A percentile compares a stretch with the other conserved stretches of the same genome.
These are phyloP conservation scores for Mallotus japonicus DNA, from an alignment of 441 rosid genomes.

Conservation along the genomic window DNA sequence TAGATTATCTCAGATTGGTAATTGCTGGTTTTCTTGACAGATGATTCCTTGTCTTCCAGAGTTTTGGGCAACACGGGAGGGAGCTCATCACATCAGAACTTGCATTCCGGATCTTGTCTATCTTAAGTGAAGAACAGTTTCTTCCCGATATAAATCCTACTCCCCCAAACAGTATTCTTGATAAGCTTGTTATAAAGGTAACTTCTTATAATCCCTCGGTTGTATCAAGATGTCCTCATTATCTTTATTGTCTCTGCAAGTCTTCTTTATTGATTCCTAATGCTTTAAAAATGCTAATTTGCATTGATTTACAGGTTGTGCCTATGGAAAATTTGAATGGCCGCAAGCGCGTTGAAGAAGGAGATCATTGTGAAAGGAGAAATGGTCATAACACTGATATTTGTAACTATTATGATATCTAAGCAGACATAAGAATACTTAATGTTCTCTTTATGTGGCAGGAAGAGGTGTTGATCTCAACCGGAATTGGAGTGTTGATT, in stretches of 20 bases:
- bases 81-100: slow-evolving; percentile 95
- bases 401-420: slow-evolving; percentile 22
- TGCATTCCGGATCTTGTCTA: slow-evolving; percentile 73
- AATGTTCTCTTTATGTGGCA: slow-evolving; percentile 32
- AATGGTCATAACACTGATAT: slow-evolving; percentile 48
- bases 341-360: slow-evolving; percentile 81
- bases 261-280: slow-evolving; percentile 4
- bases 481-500: slow-evolving; percentile 97
- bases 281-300: slow-evolving; percentile 22
- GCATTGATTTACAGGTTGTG: slow-evolving; percentile 49
- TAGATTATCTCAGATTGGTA: slow-evolving; percentile 52
- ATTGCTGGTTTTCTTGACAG: slow-evolving; percentile 87
- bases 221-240: background rate
- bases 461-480: slow-evolving; percentile 99
- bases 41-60: slow-evolving; percentile 99
- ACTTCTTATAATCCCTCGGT: background rate
- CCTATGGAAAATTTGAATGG: slow-evolving; percentile 91
- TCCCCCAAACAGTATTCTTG: slow-evolving; percentile 48
- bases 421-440: slow-evolving; percentile 17
- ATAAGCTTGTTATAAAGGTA: slow-evolving; percentile 85
- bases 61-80: slow-evolving; percentile 99
- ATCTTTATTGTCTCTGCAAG: background rate
- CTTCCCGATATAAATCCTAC: slow-evolving; percentile 44
- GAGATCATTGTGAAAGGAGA: slow-evolving; percentile 88
- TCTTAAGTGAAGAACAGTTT: slow-evolving; percentile 82